Percentiles rank a stretch among this genome's conserved stretches.
Evolutionary conservation across 2,329 filamentous ascomycete species (phyloP).

Genomic region (Ambrosiella beaveri): DNA sequence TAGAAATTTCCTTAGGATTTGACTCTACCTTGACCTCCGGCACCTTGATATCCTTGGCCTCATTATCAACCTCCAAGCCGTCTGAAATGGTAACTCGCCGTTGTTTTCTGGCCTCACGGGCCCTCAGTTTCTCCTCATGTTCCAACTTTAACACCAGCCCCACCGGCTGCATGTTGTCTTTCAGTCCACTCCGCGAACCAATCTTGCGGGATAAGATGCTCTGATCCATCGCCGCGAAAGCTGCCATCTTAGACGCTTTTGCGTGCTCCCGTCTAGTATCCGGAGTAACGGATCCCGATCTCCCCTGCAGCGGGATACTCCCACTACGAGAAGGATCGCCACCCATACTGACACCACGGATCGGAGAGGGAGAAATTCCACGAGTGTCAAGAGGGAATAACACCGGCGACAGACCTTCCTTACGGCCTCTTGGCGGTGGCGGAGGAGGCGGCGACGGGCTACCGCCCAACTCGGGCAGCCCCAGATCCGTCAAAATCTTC

Average conservation of each 20-base stretch:
- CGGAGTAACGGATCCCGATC: conserved; percentile 3
- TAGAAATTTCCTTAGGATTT: background rate
- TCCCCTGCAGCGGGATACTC: background rate
- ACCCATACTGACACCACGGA: background rate
- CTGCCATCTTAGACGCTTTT: conserved; percentile 35
- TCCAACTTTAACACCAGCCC: conserved; percentile 15
- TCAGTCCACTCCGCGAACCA: conserved; percentile 26
- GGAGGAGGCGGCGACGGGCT: conserved; percentile 18
- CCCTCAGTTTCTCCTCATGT: conserved; percentile 11
- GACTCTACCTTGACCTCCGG: conserved; percentile 9
- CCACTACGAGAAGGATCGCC: background rate
- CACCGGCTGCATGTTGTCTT: conserved; percentile 15
- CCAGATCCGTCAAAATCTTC: conserved; percentile 41
- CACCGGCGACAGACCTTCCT: conserved; percentile 21
- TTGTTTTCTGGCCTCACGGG: conserved; percentile 2
- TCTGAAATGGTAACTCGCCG: conserved; percentile 2
- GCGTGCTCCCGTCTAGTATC: conserved; percentile 6
- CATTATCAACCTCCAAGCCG: background rate
- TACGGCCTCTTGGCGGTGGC: conserved; percentile 27
- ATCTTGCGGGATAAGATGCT: conserved; percentile 40
- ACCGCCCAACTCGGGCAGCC: conserved; percentile 26
- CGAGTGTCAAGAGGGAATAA: conserved; percentile 7
- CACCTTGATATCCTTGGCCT: background rate
- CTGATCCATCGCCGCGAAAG: conserved; percentile 47
- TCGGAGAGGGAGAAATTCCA: conserved; percentile 1